Evolutionary conservation across 208 protist species (phyloP).

Genomic region (Naegleria fowleri): DNA sequence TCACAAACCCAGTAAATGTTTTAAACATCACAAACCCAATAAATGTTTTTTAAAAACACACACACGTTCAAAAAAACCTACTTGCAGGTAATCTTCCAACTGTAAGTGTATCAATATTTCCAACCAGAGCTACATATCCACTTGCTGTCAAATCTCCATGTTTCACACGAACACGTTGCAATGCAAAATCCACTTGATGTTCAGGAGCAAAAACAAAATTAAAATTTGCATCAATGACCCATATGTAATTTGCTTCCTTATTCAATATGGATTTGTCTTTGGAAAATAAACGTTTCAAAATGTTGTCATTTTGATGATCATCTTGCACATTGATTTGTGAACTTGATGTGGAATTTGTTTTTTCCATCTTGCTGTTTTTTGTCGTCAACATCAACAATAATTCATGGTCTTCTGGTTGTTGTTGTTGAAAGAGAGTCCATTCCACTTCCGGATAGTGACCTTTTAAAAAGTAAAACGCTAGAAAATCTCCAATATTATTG

Average conservation of each 20-base stretch:
- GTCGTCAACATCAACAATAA: too few relatives aligned
- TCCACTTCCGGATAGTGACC: not conserved
- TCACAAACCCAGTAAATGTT: too few relatives aligned
- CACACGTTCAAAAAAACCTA: too few relatives aligned
- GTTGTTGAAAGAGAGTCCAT: not conserved
- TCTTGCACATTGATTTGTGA: too few relatives aligned
- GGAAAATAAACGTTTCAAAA: not conserved
- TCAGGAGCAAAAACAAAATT: slow-evolving; percentile 14
- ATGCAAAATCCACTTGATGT: slow-evolving; percentile 4
- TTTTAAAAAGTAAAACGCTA: not conserved
- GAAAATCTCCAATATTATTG: not conserved
- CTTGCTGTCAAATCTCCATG: slow-evolving; percentile 24
- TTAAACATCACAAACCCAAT: too few relatives aligned
- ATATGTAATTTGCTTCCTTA: not conserved
- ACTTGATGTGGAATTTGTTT: too few relatives aligned
- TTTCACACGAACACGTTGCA: not conserved
- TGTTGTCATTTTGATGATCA: not conserved
- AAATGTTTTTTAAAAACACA: too few relatives aligned
- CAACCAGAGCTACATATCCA: not conserved
- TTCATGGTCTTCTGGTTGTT: too few relatives aligned
- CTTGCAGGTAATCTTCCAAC: slow-evolving; percentile 3
- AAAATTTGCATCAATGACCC: slow-evolving; percentile 4
- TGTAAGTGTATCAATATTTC: not conserved
- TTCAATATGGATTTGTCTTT: not conserved
- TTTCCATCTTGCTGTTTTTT: too few relatives aligned